A percentile compares a stretch with the other conserved stretches of the same genome.
Evolutionary conservation across 352 stramenopile species (phyloP).

Genomic region (Pelagophyceae sp.): DNA sequence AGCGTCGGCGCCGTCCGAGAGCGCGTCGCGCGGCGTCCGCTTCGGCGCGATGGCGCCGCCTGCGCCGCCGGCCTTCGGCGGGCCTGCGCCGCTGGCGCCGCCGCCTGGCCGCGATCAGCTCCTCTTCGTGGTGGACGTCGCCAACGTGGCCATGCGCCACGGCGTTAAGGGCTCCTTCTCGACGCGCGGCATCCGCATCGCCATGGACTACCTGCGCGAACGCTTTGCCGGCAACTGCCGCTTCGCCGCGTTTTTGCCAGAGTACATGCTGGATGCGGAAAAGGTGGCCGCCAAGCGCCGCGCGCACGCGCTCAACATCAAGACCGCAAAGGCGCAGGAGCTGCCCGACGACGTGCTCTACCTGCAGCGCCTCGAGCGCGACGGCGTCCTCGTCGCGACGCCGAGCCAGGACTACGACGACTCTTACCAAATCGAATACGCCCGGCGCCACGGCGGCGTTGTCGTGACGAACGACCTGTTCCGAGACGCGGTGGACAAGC

Average conservation of each 20-base stretch:
- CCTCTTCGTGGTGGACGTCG: slow-evolving; percentile 56
- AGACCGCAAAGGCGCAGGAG: slow-evolving; percentile 37
- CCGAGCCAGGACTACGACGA: slow-evolving; percentile 67
- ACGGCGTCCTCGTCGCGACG: slow-evolving; percentile 27
- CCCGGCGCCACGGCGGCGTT: slow-evolving; percentile 56
- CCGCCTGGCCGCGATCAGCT: too few species aligned
- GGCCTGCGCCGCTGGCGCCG: too few species aligned
- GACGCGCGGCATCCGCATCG: slow-evolving; percentile 54
- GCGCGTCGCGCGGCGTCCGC: too few species aligned
- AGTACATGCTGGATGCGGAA: slow-evolving; percentile 56
- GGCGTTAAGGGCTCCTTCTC: slow-evolving; percentile 56
- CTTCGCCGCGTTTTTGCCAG: slow-evolving; percentile 60
- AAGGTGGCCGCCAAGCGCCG: slow-evolving; percentile 42
- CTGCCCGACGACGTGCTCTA: slow-evolving; percentile 55
- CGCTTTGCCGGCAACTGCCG: slow-evolving; percentile 52
- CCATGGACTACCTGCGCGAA: slow-evolving; percentile 37
- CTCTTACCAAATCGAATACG: slow-evolving; percentile 69
- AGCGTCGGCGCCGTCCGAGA: too few species aligned
- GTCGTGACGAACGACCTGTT: slow-evolving; percentile 73
- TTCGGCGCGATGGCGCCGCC: too few species aligned
- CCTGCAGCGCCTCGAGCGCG: slow-evolving; percentile 42
- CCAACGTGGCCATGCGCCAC: slow-evolving; percentile 68
- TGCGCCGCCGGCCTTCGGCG: too few species aligned
- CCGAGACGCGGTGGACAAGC: slow-evolving; percentile 62
- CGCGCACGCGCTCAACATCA: slow-evolving; percentile 32